A percentile compares a stretch with the other conserved stretches of the same genome.
phyloP scores from a whole-genome alignment of 495 filamentous ascomycete genomes.

The Neurospora cerealis region DNA sequence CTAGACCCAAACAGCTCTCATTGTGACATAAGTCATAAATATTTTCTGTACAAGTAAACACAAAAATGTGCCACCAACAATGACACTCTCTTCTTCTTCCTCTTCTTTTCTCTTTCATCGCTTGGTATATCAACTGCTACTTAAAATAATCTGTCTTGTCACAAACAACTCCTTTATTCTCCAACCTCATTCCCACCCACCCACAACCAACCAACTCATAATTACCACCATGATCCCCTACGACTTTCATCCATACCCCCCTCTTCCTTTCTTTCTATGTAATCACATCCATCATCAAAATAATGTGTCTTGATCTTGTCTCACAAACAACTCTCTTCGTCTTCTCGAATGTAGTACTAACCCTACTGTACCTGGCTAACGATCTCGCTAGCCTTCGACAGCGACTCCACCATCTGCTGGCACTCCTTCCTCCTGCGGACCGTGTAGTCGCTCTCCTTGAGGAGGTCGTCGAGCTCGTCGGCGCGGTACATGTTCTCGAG shows the following conservation, averaged over 20 bases:
- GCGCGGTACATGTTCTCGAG: constrained; percentile 96
- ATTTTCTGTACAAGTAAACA: not conserved
- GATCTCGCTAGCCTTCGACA: constrained; percentile 85
- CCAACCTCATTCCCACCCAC: not conserved
- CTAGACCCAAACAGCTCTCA: not conserved
- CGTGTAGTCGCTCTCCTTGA: constrained; percentile 98
- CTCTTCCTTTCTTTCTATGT: not conserved
- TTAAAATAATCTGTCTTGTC: not conserved
- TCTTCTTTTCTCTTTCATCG: not conserved
- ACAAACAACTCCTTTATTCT: not conserved
- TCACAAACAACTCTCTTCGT: not conserved
- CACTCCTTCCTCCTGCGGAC: constrained; percentile 93
- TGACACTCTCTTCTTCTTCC: not conserved
- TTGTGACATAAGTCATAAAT: not conserved
- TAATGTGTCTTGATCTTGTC: not conserved
- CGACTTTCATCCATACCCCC: not conserved
- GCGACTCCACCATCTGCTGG: constrained; percentile 95
- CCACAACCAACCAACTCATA: not conserved
- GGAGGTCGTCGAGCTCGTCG: constrained; percentile 79
- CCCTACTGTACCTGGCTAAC: constrained; percentile 86
- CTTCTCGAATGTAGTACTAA: not conserved
- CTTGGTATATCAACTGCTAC: not conserved
- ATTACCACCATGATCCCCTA: not conserved
- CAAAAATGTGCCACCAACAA: not conserved
- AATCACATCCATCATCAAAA: not conserved